These are phyloP conservation scores for Boletus pseudopeckii DNA, from an alignment of 768 basidiomycete genomes.

Conservation along the genomic window DNA sequence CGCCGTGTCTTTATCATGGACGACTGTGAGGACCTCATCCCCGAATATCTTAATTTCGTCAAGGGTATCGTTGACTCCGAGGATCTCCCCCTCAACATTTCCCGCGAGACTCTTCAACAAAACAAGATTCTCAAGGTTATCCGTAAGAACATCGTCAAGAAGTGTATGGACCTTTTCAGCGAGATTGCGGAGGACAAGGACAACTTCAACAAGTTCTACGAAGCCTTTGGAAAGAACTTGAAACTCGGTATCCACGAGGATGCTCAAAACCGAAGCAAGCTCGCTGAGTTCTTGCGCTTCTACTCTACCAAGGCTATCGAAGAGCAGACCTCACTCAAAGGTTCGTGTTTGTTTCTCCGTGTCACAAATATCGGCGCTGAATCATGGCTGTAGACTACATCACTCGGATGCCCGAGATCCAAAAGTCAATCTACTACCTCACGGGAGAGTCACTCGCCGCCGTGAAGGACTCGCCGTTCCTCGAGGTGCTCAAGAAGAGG, in stretches of 20 bases:
- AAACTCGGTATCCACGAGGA: conserved; percentile 99
- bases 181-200: conserved; percentile 99
- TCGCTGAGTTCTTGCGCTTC: conserved; percentile 99
- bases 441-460: conserved; percentile 95
- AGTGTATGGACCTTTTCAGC: conserved; percentile 88
- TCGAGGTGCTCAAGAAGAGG: conserved; percentile 99
- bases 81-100: conserved; percentile 99
- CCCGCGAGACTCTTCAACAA: conserved; percentile 98
- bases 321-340: conserved; percentile 92
- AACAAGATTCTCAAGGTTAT: conserved; percentile 99
- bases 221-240: conserved; percentile 98
- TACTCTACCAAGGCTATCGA: conserved; percentile 91
- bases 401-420: conserved; percentile 98
- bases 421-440: conserved; percentile 99
- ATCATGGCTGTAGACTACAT: conserved; percentile 73
- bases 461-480: conserved; percentile 94
- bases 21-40: conserved; percentile 98
- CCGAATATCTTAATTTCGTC: conserved; percentile 99
- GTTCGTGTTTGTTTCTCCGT: conserved; percentile 37
- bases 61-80: conserved; percentile 99
- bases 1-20: conserved; percentile 99
- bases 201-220: conserved; percentile 95
- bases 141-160: conserved; percentile 99
- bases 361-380: background rate
- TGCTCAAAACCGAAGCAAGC: conserved; percentile 97